phyloP scores from a whole-genome alignment of 2,329 filamentous ascomycete genomes.

The Trichophyton equinum region DNA sequence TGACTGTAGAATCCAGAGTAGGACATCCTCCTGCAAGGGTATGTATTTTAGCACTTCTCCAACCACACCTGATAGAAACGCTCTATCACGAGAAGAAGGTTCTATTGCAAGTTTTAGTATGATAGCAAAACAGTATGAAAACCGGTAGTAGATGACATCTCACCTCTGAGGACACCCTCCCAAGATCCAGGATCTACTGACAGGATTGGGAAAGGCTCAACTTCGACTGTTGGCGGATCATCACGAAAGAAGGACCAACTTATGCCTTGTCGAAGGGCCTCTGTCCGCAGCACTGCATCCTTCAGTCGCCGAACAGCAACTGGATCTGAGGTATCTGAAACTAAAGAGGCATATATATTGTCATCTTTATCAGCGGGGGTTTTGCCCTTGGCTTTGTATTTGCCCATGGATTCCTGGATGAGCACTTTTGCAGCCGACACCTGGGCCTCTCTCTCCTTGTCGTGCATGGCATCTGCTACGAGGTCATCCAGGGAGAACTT shows the following conservation, averaged over 20 bases:
- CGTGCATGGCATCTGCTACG: conserved; percentile 45
- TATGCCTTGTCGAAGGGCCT: conserved; percentile 42
- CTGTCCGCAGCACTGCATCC: conserved; percentile 48
- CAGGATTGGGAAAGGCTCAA: conserved; percentile 25
- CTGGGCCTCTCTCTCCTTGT: conserved; percentile 47
- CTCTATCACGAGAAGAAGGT: conserved; percentile 41
- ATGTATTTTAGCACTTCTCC: conserved; percentile 40
- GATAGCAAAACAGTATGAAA: not conserved
- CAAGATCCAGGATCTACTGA: conserved; percentile 22
- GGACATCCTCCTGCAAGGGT: conserved; percentile 49
- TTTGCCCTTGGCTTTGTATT: conserved; percentile 6
- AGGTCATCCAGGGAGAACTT: conserved; percentile 53
- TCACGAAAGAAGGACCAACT: conserved; percentile 47
- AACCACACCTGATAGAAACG: conserved; percentile 51
- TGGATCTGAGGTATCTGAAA: conserved; percentile 34
- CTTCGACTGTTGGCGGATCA: conserved; percentile 14
- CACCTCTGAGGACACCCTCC: conserved; percentile 24
- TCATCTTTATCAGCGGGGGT: conserved; percentile 21
- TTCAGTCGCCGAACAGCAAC: conserved; percentile 38
- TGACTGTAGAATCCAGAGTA: conserved; percentile 47
- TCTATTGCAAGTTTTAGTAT: conserved; percentile 21
- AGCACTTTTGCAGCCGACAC: conserved; percentile 27
- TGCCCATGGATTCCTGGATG: conserved; percentile 10
- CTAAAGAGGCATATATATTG: conserved; percentile 30
- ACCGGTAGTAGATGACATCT: conserved; percentile 6